Evolutionary conservation across 176 grass and related monocot genomes (phyloP), one percentile per base, ranked within the genome.

Genomic region (Eragrostis nindensis): DNA sequence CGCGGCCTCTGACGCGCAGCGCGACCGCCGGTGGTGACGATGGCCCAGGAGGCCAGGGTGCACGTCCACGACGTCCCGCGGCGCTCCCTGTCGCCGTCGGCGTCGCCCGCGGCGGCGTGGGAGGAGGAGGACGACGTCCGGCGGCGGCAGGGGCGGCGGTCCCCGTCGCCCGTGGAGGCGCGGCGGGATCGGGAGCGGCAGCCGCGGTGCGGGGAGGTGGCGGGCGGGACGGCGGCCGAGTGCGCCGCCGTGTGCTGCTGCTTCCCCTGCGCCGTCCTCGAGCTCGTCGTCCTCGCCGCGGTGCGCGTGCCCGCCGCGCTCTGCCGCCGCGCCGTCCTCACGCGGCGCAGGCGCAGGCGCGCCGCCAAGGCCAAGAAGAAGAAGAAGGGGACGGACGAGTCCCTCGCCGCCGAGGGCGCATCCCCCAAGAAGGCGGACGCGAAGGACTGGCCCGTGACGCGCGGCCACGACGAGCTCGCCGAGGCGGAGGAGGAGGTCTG

Each of bases 161-260:
- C 86, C 54, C 54, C 84, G 5, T 36, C 32, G 32, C 32, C 80
- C 5, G 70, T 79, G 55, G 72, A 74, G 64, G 11, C 48, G 63
- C 76, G 55, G 26, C 44, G 60, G 70, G 60, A 66, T 24, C 45
- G 19, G 24, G 77, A 55, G 83, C 75, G 54, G 66, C 48, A 24
- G 71, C 82, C 43, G 44, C 64, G 39, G 80, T 83, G 78, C 78
- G 89, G 86, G 45, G 95, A 92, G 92, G 75, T 89, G 74, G 92
- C 93, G 13, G 95, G 92, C 0, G 95, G 90, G 39, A 87, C 95
- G 13, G 81, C 90, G 61, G 90, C 95, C 6, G 92, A 66, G 24
- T 87, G 88, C 74, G 95, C 84, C 1, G 88, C 92, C 0, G 92
- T 93, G 27, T 87, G 78, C 78, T 91, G 86, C 87, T 98, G 92